Evolutionary conservation across 2,329 filamentous ascomycete species (phyloP).

Genomic region (Aspergillus sp.): DNA sequence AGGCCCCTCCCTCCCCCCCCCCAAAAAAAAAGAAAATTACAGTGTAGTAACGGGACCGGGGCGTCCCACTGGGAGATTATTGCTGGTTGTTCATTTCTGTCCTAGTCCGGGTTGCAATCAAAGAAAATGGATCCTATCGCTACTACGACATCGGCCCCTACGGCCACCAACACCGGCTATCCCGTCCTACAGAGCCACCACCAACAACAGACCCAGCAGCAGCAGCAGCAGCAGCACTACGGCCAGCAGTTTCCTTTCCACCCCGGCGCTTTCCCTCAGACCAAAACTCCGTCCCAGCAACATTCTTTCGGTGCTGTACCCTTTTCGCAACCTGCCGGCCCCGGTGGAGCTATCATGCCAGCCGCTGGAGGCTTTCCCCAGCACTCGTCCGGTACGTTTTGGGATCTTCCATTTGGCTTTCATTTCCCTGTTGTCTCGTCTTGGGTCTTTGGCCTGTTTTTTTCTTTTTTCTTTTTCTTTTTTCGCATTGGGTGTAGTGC

Average conservation of each 20-base stretch:
- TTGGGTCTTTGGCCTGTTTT: too few species aligned
- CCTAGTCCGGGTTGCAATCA: not conserved
- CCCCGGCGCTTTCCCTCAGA: constrained; percentile 29
- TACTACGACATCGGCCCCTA: constrained; percentile 18
- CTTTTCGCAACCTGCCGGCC: constrained; percentile 25
- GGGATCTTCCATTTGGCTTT: constrained; percentile 5
- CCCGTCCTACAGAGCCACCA: constrained; percentile 14
- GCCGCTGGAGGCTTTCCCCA: constrained; percentile 26
- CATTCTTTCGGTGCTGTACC: constrained; percentile 30
- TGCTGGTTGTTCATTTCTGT: not conserved
- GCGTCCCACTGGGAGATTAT: not conserved
- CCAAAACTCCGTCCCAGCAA: constrained; percentile 24
- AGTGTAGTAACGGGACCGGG: not conserved
- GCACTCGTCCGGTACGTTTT: constrained; percentile 28
- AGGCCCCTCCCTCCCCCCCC: too few species aligned
- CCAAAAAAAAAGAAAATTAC: not conserved
- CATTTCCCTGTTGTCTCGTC: constrained; percentile 9
- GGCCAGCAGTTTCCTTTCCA: constrained; percentile 29
- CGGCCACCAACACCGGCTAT: constrained; percentile 13
- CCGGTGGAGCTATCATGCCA: constrained; percentile 33
- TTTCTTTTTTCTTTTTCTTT: too few species aligned
- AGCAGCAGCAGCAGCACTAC: constrained; percentile 10
- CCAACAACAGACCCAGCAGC: constrained; percentile 17
- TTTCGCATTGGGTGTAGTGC: too few species aligned
- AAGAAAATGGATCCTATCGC: constrained; percentile 25